These are phyloP conservation scores for Trifolium repens DNA, from an alignment of 306 rosid genomes.

Conservation along the genomic window DNA sequence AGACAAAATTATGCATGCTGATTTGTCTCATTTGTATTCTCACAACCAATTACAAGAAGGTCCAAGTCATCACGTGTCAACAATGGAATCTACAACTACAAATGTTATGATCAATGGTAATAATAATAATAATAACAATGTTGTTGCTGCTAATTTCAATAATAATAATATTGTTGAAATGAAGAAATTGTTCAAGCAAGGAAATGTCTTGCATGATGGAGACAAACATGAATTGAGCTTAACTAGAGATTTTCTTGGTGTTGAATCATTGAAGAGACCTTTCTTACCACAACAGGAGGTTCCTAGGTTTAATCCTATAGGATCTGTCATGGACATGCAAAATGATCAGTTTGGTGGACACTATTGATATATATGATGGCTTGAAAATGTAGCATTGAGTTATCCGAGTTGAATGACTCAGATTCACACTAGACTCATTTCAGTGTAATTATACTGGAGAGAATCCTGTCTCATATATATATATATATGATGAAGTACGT, in stretches of 20 bases:
- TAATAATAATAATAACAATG: too few species aligned
- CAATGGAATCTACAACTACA: slow-evolving; percentile 59
- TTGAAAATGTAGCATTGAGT: too few species aligned
- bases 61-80: slow-evolving; percentile 22
- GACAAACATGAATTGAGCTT: slow-evolving; percentile 48
- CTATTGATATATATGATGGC: slow-evolving; percentile 28
- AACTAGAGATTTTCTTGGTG: slow-evolving; percentile 89
- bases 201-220: slow-evolving; percentile 1
- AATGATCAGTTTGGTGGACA: slow-evolving; percentile 47
- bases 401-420: too few species aligned
- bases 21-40: slow-evolving; percentile 53
- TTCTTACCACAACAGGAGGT: slow-evolving; percentile 54
- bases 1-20: slow-evolving; percentile 37
- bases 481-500: too few species aligned
- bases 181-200: slow-evolving; percentile 37
- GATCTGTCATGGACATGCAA: slow-evolving; percentile 45
- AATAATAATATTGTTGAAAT: slow-evolving; percentile 9
- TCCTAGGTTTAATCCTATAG: slow-evolving; percentile 52
- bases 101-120: background rate
- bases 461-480: too few species aligned
- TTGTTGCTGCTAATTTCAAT: too few species aligned
- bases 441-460: too few species aligned
- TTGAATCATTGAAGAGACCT: slow-evolving; percentile 45
- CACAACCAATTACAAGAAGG: slow-evolving; percentile 46
- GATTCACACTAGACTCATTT: too few species aligned